These are phyloP conservation scores for Leishmania lainsoni DNA, from an alignment of 208 protist species.

Conservation along the genomic window DNA sequence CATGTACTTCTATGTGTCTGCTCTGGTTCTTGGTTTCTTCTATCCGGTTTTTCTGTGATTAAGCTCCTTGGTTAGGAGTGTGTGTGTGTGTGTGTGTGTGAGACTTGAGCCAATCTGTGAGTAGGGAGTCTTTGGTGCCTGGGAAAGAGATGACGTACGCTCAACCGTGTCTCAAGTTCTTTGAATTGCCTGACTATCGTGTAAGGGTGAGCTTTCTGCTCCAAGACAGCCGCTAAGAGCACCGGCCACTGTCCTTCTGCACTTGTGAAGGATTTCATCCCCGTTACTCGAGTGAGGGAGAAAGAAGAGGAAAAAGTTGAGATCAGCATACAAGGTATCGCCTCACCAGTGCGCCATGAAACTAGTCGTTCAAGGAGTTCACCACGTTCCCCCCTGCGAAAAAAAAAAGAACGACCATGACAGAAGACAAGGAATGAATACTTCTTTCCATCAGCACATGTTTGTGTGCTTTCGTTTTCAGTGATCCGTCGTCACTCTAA, in stretches of 20 bases:
- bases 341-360: not conserved
- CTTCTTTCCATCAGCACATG: not conserved
- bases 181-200: not conserved
- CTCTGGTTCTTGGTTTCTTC: not conserved
- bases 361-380: not conserved
- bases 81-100: not conserved
- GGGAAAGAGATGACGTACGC: not conserved
- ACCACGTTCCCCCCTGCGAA: not conserved
- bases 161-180: not conserved
- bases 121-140: not conserved
- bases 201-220: not conserved
- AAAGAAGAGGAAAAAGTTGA: not conserved
- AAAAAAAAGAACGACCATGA: not conserved
- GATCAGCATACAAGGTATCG: not conserved
- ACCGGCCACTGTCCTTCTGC: not conserved
- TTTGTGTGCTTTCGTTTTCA: not conserved
- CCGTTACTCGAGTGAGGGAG: not conserved
- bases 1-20: not conserved
- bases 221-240: not conserved
- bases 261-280: not conserved
- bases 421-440: not conserved
- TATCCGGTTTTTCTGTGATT: not conserved
- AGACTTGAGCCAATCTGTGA: not conserved
- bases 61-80: not conserved
- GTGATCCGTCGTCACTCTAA: not conserved